Evolutionary conservation across 2,329 filamentous ascomycete genomes (phyloP).

Genomic region (Aspergillus neoniger): DNA sequence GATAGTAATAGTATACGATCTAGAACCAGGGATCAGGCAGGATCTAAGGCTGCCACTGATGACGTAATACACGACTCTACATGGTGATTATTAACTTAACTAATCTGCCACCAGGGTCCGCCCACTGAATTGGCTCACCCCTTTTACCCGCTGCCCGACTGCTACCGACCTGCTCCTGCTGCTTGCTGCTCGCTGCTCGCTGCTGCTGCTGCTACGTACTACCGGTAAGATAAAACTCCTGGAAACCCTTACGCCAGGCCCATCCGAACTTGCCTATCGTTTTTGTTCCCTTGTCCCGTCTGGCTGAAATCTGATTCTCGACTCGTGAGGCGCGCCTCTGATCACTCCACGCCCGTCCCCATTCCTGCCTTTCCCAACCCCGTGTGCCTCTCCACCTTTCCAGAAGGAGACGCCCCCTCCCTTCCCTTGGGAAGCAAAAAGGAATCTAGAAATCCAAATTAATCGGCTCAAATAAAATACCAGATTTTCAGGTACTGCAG

Average conservation of each 20-base stretch:
- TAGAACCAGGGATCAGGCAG: background rate
- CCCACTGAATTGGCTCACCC: background rate
- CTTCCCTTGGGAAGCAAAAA: background rate
- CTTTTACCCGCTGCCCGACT: constrained; percentile 1
- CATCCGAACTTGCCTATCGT: constrained; percentile 10
- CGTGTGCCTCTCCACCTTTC: constrained; percentile 34
- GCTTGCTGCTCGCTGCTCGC: background rate
- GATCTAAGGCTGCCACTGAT: background rate
- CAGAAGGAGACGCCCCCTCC: constrained; percentile 17
- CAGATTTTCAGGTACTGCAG: constrained; percentile 19
- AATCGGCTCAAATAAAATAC: constrained; percentile 20
- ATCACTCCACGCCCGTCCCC: constrained; percentile 28
- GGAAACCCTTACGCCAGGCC: constrained; percentile 16
- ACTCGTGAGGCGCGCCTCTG: constrained; percentile 19
- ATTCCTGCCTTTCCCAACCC: constrained; percentile 26
- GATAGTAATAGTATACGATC: background rate
- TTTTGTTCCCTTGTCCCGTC: constrained; percentile 12
- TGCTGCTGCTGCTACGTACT: constrained; percentile 23
- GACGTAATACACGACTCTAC: background rate
- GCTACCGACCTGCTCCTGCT: constrained; percentile 5
- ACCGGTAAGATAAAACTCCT: constrained; percentile 23
- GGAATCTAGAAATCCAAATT: background rate
- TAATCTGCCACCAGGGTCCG: background rate
- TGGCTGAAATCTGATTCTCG: constrained; percentile 12
- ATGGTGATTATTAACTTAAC: no score